Evolutionary conservation across 2,329 filamentous ascomycete genomes (phyloP), one percentile per base, ranked within the genome.

Genomic region (Neofusicoccum laricinum): DNA sequence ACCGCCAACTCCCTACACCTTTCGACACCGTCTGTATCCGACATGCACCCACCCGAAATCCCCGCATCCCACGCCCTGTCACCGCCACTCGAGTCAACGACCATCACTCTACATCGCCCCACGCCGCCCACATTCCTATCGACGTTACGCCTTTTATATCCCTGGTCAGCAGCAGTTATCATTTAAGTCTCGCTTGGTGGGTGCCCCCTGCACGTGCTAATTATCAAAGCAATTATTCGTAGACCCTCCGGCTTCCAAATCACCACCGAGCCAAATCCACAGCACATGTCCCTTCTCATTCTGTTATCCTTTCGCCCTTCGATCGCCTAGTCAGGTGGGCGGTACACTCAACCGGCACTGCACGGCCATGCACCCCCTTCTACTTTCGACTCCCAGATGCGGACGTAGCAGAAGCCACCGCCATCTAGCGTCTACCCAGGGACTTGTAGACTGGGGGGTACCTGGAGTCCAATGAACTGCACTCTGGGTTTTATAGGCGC

Each of bases 41-140:
- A 59, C 25, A 59, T 46, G 15, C 55, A 59, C 55, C 41, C 36
- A 46, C 55, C 55, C 41, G 55, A 32, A 59, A 38, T 11, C 25
- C 30, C 53, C 41, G 55, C 46, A 12, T 38, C 49, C 41, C 30
- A 46, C 55, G 41, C 55, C 40, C 41, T 14, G 41, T 46, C 41
- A 43, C 55, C 40, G 30, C 55, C 25, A 34, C 14, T 12, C 38
- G 53, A 45, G n/a, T 30, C 6, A 11, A 17, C 55, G 55, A 59
- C 17, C n/a, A 36, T n/a, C 41, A 19, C 6, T 36, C 25, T 12
- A 25, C 30, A 59, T 15, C 55, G 25, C 30, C 12, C n/a, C 30
- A 45, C 55, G 55, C 55, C 41, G 43, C 30, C 36, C 17, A 3
- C 36, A 6, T 36, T 25, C 21, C 19, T 36, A 19, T 15, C 40